phyloP scores from a whole-genome alignment of 2,329 filamentous ascomycete species.

The Curvularia verruculosa region DNA sequence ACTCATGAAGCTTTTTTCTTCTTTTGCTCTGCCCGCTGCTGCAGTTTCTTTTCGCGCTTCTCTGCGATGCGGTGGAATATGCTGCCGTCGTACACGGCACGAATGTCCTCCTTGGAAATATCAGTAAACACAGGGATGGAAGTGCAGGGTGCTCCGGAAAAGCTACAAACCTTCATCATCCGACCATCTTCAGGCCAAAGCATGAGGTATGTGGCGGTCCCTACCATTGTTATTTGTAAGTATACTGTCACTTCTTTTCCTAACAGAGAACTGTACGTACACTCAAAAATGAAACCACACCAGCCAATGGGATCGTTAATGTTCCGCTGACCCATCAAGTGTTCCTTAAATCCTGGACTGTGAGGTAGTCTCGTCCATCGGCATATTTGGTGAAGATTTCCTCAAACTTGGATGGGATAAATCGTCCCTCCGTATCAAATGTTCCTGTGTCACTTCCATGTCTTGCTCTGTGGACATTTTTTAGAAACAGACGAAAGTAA shows the following conservation, averaged over 20 bases:
- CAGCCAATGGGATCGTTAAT: constrained; percentile 54
- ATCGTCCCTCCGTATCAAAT: constrained; percentile 55
- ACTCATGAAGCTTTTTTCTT: not conserved
- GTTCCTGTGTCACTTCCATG: constrained; percentile 53
- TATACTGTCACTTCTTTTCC: not conserved
- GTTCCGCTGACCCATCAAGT: constrained; percentile 52
- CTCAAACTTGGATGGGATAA: constrained; percentile 56
- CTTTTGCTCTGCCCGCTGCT: not conserved
- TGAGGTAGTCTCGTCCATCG: constrained; percentile 49
- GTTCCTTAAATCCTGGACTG: constrained; percentile 47
- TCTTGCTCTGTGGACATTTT: constrained; percentile 52
- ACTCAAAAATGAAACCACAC: constrained; percentile 55
- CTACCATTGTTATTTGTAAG: constrained; percentile 27
- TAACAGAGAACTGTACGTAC: constrained; percentile 22
- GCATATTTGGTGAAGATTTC: constrained; percentile 57
- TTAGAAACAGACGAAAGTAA: constrained; percentile 51
- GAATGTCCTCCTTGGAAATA: constrained; percentile 55
- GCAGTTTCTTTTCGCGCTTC: constrained; percentile 9
- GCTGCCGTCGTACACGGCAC: constrained; percentile 60
- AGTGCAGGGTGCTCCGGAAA: too few species aligned
- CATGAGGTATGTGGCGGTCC: constrained; percentile 59
- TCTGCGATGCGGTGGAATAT: constrained; percentile 52
- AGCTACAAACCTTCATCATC: constrained; percentile 53
- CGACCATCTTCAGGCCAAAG: constrained; percentile 62
- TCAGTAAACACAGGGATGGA: not conserved